Evolutionary conservation across 2,329 filamentous ascomycete species (phyloP), one percentile per base, ranked within the genome.

Genomic region (Exutisphaerella laricina): DNA sequence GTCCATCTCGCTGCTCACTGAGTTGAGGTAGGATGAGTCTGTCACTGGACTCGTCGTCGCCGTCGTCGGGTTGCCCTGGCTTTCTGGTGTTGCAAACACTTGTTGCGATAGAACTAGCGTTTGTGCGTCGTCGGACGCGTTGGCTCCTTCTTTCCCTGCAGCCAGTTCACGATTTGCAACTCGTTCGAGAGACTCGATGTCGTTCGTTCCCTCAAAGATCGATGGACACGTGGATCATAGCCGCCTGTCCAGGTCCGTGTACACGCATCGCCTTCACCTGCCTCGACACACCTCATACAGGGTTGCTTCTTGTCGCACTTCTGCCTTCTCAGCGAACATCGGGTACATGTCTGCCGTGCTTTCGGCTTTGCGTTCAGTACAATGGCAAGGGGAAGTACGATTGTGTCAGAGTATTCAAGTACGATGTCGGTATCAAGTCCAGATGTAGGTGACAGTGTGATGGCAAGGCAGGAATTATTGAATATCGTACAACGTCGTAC

Each of bases 291-390:
- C 16, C 38, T 31, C n/a, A 18, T 21, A 18, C 38, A 41, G 9
- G 38, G 38, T 29, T 41, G 28, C 13, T 33, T 31, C 21, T 28
- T 43, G 16, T 37, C 32, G 31, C 40, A 43, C 18, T 29, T 35
- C 14, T 37, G 40, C 21, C 40, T 28, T 25, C 40, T 18, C 40
- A 43, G 36, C 8, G 40, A 43, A 23, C 40, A 43, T 17, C 32
- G 31, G 2, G 40, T 43, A 21, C 40, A 43, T 31, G 40, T 43
- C 23, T 35, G 22, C 12, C 40, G 17, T 1, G 23, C 14, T 25
- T 37, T 43, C n/a, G 40, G 40, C 40, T 36, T 43, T 18, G 4
- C 31, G 22, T 38, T 20, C 12, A 6, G 31, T 33, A n/a, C n/a
- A n/a, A n/a, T n/a, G n/a, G n/a, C n/a, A n/a, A n/a, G n/a, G n/a